phyloP scores from a whole-genome alignment of 75 land plant species.

The Cunninghamia lanceolata region DNA sequence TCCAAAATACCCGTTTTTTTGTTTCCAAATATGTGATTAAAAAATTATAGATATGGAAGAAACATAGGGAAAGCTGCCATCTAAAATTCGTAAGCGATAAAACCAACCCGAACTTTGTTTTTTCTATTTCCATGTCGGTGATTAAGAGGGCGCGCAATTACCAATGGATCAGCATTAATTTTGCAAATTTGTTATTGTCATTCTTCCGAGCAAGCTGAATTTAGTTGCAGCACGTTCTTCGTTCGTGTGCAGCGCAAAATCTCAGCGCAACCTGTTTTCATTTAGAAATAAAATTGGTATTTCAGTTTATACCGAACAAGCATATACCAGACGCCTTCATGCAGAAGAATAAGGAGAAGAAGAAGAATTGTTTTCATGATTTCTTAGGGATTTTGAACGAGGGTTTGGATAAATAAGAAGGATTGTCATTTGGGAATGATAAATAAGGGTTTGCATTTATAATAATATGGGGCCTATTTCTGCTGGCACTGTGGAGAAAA shows the following conservation, averaged over 20 bases:
- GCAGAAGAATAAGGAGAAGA: background rate
- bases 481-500: conserved; percentile 20
- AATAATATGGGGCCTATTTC: background rate
- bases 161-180: background rate
- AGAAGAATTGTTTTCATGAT: background rate
- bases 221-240: background rate
- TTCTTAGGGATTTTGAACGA: background rate
- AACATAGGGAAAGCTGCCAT: too few relatives aligned
- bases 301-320: background rate
- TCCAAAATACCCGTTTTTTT: too few relatives aligned
- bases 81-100: too few relatives aligned
- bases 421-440: background rate
- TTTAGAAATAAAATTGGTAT: background rate
- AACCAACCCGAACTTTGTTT: background rate
- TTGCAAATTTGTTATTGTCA: background rate
- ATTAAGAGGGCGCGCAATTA: background rate
- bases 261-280: background rate
- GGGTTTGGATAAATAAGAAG: background rate
- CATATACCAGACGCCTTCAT: background rate
- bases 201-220: background rate
- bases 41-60: too few relatives aligned
- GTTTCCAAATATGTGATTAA: too few relatives aligned
- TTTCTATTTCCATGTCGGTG: too few relatives aligned
- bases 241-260: background rate
- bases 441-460: background rate